Base-by-base conservation (phyloP, 768 basidiomycete genomes). In the Kwoniella bestiolae region DNA sequence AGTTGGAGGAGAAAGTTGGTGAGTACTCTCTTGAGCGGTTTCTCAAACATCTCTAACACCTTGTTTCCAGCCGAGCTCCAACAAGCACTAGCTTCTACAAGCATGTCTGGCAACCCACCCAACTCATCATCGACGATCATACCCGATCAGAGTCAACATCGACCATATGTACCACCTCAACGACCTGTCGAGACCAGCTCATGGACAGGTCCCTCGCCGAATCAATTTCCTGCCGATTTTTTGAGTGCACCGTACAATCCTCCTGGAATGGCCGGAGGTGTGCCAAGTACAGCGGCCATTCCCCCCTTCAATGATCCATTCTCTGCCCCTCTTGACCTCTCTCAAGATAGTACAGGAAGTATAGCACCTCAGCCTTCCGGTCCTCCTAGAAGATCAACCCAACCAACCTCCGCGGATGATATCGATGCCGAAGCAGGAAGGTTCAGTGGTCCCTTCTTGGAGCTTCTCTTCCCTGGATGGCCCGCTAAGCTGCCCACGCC, bases 391-490 rank as follows among this genome's bases (percentile, higher is more conserved):
- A 9, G 28, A 26, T 31, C 57, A 28, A 59, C 45, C n/a, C 16
- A 29, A 16, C 6, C 53, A 25, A 53, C 41, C 29, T 21, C 29
- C 18, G 41, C 38, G 16, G 53, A 59, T 38, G 67, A 61, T 9
- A 57, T 70, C 34, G 72, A 73, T 47, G 56, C 28, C 5, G 66
- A 68, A 35, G 65, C 72, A 6, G 72, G 66, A 3, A 66, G 60
- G 25, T 34, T 70, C 18, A 67, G 66, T 23, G 66, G 69, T 18
- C 55, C 56, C 4, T 73, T 68, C 46, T 41, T 70, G 50, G 69
- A 73, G 14, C 32, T 73, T 16, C 35, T 73, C 41, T 73, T 69
- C 66, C 72, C 72, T 9, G 69, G 69, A 3, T 73, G 72, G 72
- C 69, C 72, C 16, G 63, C 69, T 29, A 58, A 52, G 11, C 53